Percentiles rank a stretch among this genome's conserved stretches.
Evolutionary conservation across 345 rosid species (phyloP).

Genomic region (Firmiana major): DNA sequence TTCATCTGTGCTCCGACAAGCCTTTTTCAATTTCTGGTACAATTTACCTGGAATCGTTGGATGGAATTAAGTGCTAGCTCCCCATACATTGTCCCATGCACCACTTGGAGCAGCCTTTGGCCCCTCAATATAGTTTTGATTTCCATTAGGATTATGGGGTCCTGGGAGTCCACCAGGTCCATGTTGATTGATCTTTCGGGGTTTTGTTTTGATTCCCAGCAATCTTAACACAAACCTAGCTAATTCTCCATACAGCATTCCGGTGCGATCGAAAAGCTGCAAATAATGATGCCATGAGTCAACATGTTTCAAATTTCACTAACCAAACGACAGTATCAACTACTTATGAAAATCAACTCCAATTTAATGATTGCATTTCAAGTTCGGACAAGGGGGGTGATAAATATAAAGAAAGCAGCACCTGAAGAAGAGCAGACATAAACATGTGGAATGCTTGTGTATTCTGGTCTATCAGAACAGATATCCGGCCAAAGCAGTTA

Average conservation of each 20-base stretch:
- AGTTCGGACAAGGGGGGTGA: background rate
- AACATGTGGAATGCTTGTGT: constrained; percentile 90
- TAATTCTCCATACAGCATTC: constrained; percentile 84
- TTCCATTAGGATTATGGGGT: constrained; percentile 48
- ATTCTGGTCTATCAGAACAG: constrained; percentile 81
- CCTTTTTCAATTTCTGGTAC: constrained; percentile 3
- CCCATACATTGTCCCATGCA: constrained; percentile 96
- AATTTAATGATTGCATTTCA: background rate
- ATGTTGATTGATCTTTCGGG: constrained; percentile 56
- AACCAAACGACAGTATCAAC: background rate
- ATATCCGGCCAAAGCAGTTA: constrained; percentile 70
- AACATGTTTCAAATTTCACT: background rate
- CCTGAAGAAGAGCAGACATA: constrained; percentile 95
- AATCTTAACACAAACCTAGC: constrained; percentile 89
- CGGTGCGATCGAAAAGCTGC: constrained; percentile 92
- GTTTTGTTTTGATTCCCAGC: constrained; percentile 75
- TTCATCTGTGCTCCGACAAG: background rate
- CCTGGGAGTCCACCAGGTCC: constrained; percentile 65
- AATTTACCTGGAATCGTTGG: background rate
- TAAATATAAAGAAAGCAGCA: constrained; percentile 20
- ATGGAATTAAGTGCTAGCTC: constrained; percentile 15
- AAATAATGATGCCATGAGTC: constrained; percentile 16
- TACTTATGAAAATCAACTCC: background rate
- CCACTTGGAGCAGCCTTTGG: constrained; percentile 71
- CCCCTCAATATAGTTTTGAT: constrained; percentile 65